Conservation (phyloP, 2,329 filamentous ascomycete genomes). For the Claviceps sp. region DNA sequence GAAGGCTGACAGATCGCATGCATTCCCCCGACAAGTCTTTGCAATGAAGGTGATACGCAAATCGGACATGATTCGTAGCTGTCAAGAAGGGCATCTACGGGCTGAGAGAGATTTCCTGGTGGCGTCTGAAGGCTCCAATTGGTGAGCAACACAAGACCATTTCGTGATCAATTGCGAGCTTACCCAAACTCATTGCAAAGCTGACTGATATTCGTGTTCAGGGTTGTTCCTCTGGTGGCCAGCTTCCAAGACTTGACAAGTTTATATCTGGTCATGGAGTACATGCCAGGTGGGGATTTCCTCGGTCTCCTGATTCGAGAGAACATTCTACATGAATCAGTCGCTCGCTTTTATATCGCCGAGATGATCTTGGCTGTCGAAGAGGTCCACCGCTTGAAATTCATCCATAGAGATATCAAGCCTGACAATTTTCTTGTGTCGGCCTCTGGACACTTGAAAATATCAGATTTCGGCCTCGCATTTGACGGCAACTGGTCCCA, state of each 20-base stretch:
- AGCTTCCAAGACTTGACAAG: conserved; percentile 80
- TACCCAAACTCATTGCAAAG: not conserved
- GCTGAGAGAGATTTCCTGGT: conserved; percentile 90
- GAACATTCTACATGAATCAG: conserved; percentile 64
- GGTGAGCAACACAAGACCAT: conserved; percentile 29
- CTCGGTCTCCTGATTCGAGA: conserved; percentile 75
- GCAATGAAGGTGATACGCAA: conserved; percentile 98
- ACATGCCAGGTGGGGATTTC: conserved; percentile 95
- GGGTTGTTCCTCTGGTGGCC: conserved; percentile 74
- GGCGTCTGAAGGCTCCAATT: conserved; percentile 72
- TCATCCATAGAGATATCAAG: conserved; percentile 93
- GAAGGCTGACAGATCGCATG: conserved; percentile 23
- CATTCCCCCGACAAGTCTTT: conserved; percentile 45
- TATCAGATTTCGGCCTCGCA: conserved; percentile 89
- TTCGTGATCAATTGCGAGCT: not conserved
- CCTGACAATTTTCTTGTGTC: conserved; percentile 94
- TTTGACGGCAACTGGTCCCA: conserved; percentile 95
- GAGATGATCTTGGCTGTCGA: conserved; percentile 96
- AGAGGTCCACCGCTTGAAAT: conserved; percentile 74
- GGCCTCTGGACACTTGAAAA: conserved; percentile 78
- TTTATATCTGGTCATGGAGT: conserved; percentile 93
- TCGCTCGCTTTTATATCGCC: conserved; percentile 76
- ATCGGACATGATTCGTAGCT: conserved; percentile 78
- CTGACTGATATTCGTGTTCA: conserved; percentile 14
- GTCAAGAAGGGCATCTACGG: conserved; percentile 82